Base-by-base conservation (phyloP, 2,329 filamentous ascomycete species). In the Fusarium coicis region DNA sequence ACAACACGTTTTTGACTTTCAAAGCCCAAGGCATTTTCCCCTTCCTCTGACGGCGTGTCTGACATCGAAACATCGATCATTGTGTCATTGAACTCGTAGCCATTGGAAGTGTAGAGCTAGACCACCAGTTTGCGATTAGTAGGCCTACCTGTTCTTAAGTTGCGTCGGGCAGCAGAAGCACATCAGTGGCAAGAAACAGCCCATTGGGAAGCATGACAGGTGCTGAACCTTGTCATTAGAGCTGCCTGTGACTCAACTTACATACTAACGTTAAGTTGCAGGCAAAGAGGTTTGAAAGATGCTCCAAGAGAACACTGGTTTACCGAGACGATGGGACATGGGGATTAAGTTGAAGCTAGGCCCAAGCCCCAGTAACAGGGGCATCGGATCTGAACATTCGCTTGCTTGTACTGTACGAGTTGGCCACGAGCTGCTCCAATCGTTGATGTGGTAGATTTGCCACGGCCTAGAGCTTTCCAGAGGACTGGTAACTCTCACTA, bases 401-500 rank as follows among this genome's bases (percentile, higher is more conserved):
- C 52, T 72, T 55, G 43, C 56, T 62, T 58, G 55, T 46, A 47
- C 57, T 58, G 55, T 46, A 47, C 57, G 49, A 57, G 36, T 42
- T 57, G 56, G n/a, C 50, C 49, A 57, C 39, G 47, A 72, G 52
- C 46, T 68, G 63, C 46, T 66, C 40, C 56, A 44, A 56, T 50
- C 21, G 46, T 72, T 66, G 40, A 68, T 52, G 63, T 57, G 57
- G 54, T 59, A 52, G 55, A 71, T 65, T 66, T 59, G 65, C 68
- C 67, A 62, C 53, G 59, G 66, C 67, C 66, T 65, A 72, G 70
- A 70, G 59, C 57, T 74, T 77, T 66, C 76, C 76, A 70, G 76
- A 63, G 55, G 47, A 47, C 61, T 47, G 76, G 76, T 78, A 78
- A 77, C 76, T 60, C 49, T 57, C 40, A 58, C 68, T 67, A 77